These are phyloP conservation scores for Imleria badia DNA, from an alignment of 768 basidiomycete species.

Conservation along the genomic window DNA sequence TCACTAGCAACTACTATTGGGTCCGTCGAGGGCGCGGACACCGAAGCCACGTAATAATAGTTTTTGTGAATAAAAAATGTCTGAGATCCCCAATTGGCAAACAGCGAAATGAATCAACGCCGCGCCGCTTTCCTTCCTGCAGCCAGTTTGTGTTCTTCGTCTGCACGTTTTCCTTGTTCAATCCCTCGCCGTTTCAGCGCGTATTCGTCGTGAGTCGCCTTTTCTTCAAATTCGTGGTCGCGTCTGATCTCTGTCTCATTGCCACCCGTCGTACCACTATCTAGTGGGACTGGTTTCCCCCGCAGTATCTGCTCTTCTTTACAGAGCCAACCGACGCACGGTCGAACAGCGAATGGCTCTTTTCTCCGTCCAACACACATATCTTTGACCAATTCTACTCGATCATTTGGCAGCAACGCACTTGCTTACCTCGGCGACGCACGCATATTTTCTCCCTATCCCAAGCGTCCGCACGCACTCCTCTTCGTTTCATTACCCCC, in stretches of 20 bases:
- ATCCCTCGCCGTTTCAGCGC: conserved; percentile 7
- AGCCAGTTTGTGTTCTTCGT: not conserved
- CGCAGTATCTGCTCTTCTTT: conserved; percentile 6
- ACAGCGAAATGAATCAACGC: not conserved
- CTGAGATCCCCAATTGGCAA: conserved; percentile 8
- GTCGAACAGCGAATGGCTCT: conserved; percentile 25
- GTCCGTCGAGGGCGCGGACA: not conserved
- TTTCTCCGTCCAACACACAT: conserved; percentile 1
- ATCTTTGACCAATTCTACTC: conserved; percentile 15
- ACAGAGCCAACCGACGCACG: not conserved
- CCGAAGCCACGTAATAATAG: not conserved
- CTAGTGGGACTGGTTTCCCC: conserved; percentile 22
- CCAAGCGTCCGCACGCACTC: conserved; percentile 12
- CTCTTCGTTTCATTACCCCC: conserved; percentile 12
- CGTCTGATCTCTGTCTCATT: not conserved
- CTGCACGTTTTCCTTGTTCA: conserved; percentile 4
- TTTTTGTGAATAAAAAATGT: not conserved
- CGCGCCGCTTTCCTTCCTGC: conserved; percentile 2
- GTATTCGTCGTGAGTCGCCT: conserved; percentile 6
- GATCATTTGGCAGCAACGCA: conserved; percentile 14
- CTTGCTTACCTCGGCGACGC: not conserved
- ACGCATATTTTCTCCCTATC: not conserved
- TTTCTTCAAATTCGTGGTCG: not conserved
- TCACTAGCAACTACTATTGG: not conserved
- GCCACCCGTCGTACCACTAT: not conserved